Conservation (phyloP, 2,329 filamentous ascomycete genomes). For the Helicocarpus griseus region DNA sequence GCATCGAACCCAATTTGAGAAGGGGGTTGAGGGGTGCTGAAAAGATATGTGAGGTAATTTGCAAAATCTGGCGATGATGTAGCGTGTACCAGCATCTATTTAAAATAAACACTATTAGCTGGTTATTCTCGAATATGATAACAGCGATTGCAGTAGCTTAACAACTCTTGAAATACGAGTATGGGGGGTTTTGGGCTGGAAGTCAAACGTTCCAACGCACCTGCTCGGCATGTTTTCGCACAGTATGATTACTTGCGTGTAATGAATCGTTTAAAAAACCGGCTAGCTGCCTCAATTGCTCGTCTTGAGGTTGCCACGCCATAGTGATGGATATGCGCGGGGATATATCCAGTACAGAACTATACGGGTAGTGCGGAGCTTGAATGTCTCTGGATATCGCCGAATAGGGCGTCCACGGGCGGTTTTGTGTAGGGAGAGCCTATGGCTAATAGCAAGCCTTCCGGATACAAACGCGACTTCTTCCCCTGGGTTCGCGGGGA, state of each 20-base stretch:
- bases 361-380: background rate
- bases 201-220: too few species aligned
- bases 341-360: background rate
- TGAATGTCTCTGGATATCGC: background rate
- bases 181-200: conserved; percentile 15
- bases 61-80: conserved; percentile 85
- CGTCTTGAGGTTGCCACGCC: conserved; percentile 86
- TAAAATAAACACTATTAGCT: conserved; percentile 1
- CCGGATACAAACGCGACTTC: background rate
- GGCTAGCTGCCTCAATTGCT: conserved; percentile 81
- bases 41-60: conserved; percentile 91
- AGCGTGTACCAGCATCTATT: conserved; percentile 84
- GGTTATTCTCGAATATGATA: background rate
- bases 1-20: conserved; percentile 48
- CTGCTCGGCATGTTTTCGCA: conserved; percentile 81
- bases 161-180: background rate
- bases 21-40: conserved; percentile 57
- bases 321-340: conserved; percentile 40
- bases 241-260: conserved; percentile 66
- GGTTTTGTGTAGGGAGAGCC: background rate
- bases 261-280: conserved; percentile 86
- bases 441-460: background rate
- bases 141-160: background rate
- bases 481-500: background rate
- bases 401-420: background rate